phyloP scores from a whole-genome alignment of 129 eudicot genomes.

The Lactuca sativa region DNA sequence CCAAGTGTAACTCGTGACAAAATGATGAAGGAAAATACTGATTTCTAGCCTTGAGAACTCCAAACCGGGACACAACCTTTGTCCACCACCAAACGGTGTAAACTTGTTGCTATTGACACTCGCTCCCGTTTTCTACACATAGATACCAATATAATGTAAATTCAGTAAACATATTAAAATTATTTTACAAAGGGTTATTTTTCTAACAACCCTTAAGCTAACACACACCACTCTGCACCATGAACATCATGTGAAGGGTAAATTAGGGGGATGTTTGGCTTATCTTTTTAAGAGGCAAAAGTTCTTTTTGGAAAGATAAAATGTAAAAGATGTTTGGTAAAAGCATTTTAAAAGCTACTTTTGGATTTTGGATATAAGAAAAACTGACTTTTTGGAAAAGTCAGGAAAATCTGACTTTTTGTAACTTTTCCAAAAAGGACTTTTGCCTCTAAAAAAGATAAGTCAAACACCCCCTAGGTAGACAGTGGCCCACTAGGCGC shows the following conservation, averaged over 20 bases:
- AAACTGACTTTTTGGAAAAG: too few species aligned
- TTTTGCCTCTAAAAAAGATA: too few species aligned
- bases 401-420: too few species aligned
- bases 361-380: too few species aligned
- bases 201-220: background rate
- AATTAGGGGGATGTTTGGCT: too few species aligned
- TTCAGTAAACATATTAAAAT: background rate
- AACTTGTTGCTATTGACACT: conserved; percentile 63
- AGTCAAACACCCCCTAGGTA: too few species aligned
- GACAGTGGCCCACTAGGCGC: background rate
- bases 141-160: conserved; percentile 7
- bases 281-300: too few species aligned
- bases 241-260: too few species aligned
- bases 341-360: too few species aligned
- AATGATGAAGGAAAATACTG: conserved; percentile 87
- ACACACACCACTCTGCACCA: background rate
- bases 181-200: background rate
- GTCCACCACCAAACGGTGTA: conserved; percentile 99
- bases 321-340: too few species aligned
- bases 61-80: conserved; percentile 92
- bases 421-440: too few species aligned
- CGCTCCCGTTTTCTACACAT: conserved; percentile 50
- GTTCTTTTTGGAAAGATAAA: too few species aligned
- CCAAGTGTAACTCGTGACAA: conserved; percentile 88
- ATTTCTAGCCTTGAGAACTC: conserved; percentile 93